These are phyloP conservation scores for Lentinula sp. DNA, from an alignment of 768 basidiomycete species.

Conservation along the genomic window DNA sequence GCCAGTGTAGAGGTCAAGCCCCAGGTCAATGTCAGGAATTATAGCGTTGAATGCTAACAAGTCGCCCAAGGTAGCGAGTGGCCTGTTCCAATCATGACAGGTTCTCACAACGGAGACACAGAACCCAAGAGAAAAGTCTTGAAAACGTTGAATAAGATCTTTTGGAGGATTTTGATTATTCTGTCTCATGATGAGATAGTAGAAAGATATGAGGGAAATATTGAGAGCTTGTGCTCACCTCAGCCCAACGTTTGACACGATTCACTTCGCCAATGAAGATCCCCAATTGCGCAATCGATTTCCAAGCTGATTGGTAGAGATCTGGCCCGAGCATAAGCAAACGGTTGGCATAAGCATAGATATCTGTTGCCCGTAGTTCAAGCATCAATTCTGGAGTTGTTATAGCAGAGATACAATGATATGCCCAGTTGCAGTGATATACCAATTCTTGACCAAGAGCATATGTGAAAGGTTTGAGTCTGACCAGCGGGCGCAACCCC, in stretches of 20 bases:
- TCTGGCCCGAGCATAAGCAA: neutral
- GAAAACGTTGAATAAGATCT: neutral
- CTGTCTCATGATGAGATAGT: neutral
- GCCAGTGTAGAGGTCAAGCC: neutral
- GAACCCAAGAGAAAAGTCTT: neutral
- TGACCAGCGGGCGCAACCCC: too few species aligned
- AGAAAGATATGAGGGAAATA: neutral
- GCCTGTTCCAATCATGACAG: neutral
- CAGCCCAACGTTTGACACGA: neutral
- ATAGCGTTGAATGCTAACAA: neutral
- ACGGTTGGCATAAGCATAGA: neutral
- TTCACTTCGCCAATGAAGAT: neutral
- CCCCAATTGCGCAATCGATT: neutral
- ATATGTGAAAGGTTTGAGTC: too few species aligned
- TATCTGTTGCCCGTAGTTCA: neutral
- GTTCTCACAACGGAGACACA: neutral
- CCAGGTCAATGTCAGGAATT: neutral
- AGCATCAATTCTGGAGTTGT: neutral
- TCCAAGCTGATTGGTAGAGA: neutral
- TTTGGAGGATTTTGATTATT: neutral
- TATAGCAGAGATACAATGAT: neutral
- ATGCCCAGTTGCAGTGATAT: neutral
- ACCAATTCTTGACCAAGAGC: neutral
- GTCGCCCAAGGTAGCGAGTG: neutral
- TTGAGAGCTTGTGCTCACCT: neutral